Percentiles rank a stretch among this genome's conserved stretches.
Conservation (phyloP, 768 basidiomycete species). For the Russula foetens region DNA sequence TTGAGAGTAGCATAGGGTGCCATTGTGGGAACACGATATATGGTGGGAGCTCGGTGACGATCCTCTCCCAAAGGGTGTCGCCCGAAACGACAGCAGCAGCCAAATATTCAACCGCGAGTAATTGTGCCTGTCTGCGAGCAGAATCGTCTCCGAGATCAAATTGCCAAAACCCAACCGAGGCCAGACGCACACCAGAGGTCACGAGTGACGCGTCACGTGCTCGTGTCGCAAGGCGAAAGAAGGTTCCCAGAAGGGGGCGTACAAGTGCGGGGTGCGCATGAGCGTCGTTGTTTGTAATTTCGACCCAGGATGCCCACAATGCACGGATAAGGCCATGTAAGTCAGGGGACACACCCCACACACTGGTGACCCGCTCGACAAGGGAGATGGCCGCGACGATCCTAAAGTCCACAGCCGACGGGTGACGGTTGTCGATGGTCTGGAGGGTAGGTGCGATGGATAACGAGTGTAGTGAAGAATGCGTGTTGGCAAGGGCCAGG, state of each 20-base stretch:
- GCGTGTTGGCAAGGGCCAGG: constrained; percentile 17
- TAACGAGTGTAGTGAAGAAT: neutral
- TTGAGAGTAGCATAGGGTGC: constrained; percentile 14
- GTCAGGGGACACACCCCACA: neutral
- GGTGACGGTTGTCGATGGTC: neutral
- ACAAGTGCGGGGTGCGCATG: constrained; percentile 14
- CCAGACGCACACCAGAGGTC: constrained; percentile 15
- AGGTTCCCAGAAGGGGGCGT: constrained; percentile 35
- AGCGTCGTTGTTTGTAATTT: constrained; percentile 12
- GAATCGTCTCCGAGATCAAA: constrained; percentile 16
- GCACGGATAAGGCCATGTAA: constrained; percentile 11
- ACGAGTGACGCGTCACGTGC: constrained; percentile 24
- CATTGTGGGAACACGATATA: constrained; percentile 16
- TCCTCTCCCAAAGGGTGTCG: constrained; percentile 13
- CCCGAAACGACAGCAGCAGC: constrained; percentile 10
- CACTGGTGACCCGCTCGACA: constrained; percentile 5
- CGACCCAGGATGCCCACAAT: constrained; percentile 39
- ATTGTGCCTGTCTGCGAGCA: constrained; percentile 24
- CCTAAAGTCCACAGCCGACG: constrained; percentile 12
- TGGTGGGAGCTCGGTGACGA: constrained; percentile 15
- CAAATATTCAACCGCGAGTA: constrained; percentile 32
- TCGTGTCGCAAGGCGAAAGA: constrained; percentile 38
- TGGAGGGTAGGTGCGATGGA: neutral
- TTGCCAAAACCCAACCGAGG: constrained; percentile 20
- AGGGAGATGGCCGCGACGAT: constrained; percentile 14